Percentiles rank a stretch among this genome's conserved stretches.
These are phyloP conservation scores for Colletotrichum magnum DNA, from an alignment of 2,329 filamentous ascomycete genomes.

Conservation along the genomic window DNA sequence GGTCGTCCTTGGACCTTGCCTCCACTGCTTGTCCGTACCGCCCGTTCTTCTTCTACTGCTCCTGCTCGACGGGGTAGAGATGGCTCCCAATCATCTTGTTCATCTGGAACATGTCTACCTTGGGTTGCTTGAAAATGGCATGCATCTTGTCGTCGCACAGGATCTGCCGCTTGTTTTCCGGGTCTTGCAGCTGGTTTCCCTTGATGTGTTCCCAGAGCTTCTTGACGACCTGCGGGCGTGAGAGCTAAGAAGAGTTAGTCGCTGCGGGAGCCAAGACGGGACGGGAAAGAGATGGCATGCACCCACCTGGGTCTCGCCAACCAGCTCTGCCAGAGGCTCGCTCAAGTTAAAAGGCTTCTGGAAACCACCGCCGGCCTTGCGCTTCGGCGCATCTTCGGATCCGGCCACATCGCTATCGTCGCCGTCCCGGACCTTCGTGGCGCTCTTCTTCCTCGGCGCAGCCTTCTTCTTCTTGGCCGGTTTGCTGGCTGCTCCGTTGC, in stretches of 20 bases:
- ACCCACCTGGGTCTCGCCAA: slow-evolving; percentile 76
- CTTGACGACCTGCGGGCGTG: slow-evolving; percentile 95
- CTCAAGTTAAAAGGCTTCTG: slow-evolving; percentile 88
- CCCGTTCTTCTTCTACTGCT: slow-evolving; percentile 28
- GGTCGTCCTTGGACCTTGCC: slow-evolving; percentile 17
- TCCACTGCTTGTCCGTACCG: background rate
- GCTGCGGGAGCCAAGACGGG: background rate
- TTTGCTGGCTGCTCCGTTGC: slow-evolving; percentile 69
- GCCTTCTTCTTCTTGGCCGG: slow-evolving; percentile 74
- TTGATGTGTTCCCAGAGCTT: slow-evolving; percentile 97
- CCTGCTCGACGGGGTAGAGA: slow-evolving; percentile 83
- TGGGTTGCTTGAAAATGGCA: slow-evolving; percentile 90
- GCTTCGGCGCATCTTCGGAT: slow-evolving; percentile 73
- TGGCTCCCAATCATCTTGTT: slow-evolving; percentile 95
- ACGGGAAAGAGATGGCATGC: too few species aligned
- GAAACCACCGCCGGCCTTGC: slow-evolving; percentile 92
- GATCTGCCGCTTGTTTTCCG: slow-evolving; percentile 91
- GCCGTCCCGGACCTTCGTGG: slow-evolving; percentile 80
- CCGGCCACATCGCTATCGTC: slow-evolving; percentile 85
- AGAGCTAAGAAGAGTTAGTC: slow-evolving; percentile 71
- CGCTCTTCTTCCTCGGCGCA: slow-evolving; percentile 78
- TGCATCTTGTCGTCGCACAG: slow-evolving; percentile 92
- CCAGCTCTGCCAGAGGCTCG: slow-evolving; percentile 76
- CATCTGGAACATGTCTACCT: slow-evolving; percentile 99
- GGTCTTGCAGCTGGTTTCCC: slow-evolving; percentile 88